Evolutionary conservation across 2,329 filamentous ascomycete species (phyloP), one percentile per base, ranked within the genome.

Genomic region (Xylariaceae sp.): DNA sequence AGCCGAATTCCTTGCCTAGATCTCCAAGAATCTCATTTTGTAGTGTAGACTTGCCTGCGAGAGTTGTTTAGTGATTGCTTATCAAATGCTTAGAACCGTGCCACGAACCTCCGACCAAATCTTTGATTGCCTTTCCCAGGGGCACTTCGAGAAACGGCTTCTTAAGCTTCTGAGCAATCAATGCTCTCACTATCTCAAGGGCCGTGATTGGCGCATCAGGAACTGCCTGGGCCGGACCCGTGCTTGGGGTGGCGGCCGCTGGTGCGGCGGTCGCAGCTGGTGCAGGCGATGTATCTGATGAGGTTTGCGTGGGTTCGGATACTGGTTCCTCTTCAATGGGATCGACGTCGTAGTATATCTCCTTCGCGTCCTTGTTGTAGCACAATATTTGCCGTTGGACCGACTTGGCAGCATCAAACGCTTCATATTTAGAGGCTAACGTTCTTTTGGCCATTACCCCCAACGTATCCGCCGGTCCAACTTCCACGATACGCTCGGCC

Each of bases 1-100:
- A 96, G 56, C 94, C 94, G 66, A 99, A 99, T 75, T 99, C 94
- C 73, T 97, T 99, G 71, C 92, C 92, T 61, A 99, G 77, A 70
- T 99, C 94, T 75, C 94, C 94, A 32, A 99, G 84, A 62, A 99
- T 97, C 74, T 99, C 94, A 72, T 99, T 99, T 71, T 99, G 94
- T 29, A 99, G 84, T 6, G 94, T 99, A 2, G 94, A 97, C 80
- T 99, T 99, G 69, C 91, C 91, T 96, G 65, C 48, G 39, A 4
- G 19, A 60, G 46, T 12, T 31, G 43, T 19, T 50, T 49, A 55
- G 43, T 31, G n/a, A 9, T 11, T 27, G 41, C 30, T 12, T 7
- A 31, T 12, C 6, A 6, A n/a, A 1, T 27, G 27, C 30, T 1
- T 2, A 41, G 30, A 45, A 39, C 3, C 3, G 29, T 40, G 19